Conservation (phyloP, 805 yeast genomes). For the Torulaspora franciscae region DNA sequence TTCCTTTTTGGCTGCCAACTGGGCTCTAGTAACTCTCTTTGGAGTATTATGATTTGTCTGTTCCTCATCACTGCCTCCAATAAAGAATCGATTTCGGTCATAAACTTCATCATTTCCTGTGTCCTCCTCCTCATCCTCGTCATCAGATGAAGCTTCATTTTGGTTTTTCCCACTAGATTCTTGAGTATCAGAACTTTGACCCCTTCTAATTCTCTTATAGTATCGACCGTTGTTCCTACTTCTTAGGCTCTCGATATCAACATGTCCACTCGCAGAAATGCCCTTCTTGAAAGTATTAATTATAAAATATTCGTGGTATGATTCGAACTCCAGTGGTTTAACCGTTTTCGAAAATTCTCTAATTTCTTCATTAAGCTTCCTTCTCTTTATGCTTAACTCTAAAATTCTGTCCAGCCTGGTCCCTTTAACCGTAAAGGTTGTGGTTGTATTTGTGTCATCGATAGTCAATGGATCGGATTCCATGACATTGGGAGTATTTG, state of each 20-base stretch:
- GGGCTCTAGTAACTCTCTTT: constrained; percentile 9
- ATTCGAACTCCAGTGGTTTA: constrained; percentile 33
- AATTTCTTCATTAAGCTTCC: constrained; percentile 5
- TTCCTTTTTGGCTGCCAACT: constrained; percentile 6
- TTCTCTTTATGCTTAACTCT: constrained; percentile 4
- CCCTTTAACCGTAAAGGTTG: background rate
- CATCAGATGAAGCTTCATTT: constrained; percentile 5
- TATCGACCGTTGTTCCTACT: constrained; percentile 27
- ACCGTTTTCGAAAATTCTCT: constrained; percentile 17
- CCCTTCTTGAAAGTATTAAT: constrained; percentile 31
- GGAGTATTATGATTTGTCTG: background rate
- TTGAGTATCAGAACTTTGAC: constrained; percentile 3
- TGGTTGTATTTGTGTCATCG: background rate
- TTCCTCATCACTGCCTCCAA: constrained; percentile 2
- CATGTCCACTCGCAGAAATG: constrained; percentile 33
- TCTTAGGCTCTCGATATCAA: constrained; percentile 28
- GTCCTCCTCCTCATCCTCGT: constrained; percentile 13
- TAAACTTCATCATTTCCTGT: constrained; percentile 4
- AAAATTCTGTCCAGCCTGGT: background rate
- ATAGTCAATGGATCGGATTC: background rate
- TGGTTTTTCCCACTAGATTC: constrained; percentile 7
- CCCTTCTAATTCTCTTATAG: constrained; percentile 24
- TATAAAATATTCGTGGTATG: constrained; percentile 31
- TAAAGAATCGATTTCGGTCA: constrained; percentile 1
- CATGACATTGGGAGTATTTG: background rate